These are phyloP conservation scores for Mallotus japonicus DNA, from an alignment of 441 rosid genomes.

Conservation along the genomic window DNA sequence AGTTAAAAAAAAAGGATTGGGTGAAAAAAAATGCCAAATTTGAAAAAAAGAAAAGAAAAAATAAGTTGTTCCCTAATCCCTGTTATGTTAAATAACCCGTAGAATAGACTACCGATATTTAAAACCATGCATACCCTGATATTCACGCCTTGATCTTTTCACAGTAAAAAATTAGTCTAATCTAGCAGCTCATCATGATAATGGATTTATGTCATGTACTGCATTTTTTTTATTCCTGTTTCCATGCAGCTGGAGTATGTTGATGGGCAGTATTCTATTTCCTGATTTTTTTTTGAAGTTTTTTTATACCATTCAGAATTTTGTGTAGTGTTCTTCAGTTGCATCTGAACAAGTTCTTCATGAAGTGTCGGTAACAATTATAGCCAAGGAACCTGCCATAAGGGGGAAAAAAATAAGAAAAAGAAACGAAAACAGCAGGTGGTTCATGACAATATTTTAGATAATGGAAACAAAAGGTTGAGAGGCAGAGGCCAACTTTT, in stretches of 20 bases:
- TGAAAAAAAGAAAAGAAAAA: too few relatives aligned
- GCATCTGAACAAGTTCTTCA: background rate
- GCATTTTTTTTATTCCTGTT: background rate
- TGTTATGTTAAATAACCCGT: too few relatives aligned
- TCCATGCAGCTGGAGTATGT: conserved; percentile 6
- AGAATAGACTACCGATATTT: too few relatives aligned
- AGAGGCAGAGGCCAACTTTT: background rate
- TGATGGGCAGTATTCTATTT: background rate
- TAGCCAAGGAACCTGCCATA: background rate
- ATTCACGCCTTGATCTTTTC: background rate
- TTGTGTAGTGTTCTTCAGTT: background rate
- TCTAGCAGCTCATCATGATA: background rate
- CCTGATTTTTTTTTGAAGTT: background rate
- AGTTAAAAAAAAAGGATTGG: too few relatives aligned
- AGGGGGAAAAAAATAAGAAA: background rate
- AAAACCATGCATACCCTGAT: too few relatives aligned
- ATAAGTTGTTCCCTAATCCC: too few relatives aligned
- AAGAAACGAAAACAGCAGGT: background rate
- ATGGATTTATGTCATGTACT: background rate
- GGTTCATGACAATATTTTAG: background rate
- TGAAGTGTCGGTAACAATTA: background rate
- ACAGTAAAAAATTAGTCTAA: background rate
- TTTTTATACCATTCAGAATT: background rate
- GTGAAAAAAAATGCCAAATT: too few relatives aligned
- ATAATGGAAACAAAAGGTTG: background rate